A percentile compares a stretch with the other conserved stretches of the same genome.
phyloP scores from a whole-genome alignment of 768 basidiomycete genomes.

The Paxillus ammoniavirescens region DNA sequence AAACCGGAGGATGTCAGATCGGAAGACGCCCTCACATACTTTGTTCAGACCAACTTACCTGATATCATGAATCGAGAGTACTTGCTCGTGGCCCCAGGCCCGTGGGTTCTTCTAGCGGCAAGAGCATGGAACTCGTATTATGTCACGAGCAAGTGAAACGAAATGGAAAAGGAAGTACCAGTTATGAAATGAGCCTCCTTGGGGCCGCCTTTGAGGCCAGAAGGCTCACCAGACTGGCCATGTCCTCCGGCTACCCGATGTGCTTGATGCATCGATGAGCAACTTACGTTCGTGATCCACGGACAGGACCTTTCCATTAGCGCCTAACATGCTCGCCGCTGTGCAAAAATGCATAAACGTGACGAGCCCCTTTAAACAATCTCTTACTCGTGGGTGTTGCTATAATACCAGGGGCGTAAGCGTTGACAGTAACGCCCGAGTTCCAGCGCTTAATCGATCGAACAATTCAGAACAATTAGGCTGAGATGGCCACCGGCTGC shows the following conservation, averaged over 20 bases:
- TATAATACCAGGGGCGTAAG: constrained; percentile 36
- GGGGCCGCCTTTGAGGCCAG: constrained; percentile 31
- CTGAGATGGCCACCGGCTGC: constrained; percentile 22
- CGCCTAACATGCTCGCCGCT: not conserved
- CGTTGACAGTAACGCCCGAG: constrained; percentile 33
- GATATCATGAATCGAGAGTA: too few species aligned
- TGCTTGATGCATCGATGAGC: constrained; percentile 11
- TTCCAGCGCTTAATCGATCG: constrained; percentile 18
- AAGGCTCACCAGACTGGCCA: constrained; percentile 33
- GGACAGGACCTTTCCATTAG: too few species aligned
- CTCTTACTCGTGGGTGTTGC: constrained; percentile 28
- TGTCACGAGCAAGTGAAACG: not conserved
- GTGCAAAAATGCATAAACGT: not conserved
- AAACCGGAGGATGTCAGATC: too few species aligned
- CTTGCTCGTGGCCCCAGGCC: too few species aligned
- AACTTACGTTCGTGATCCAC: not conserved
- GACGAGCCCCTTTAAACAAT: not conserved
- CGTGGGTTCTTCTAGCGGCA: too few species aligned
- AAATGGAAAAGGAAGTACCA: constrained; percentile 14
- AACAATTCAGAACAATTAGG: not conserved
- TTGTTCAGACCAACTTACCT: too few species aligned
- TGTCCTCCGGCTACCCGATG: constrained; percentile 28
- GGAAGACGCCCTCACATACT: too few species aligned
- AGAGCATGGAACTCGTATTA: too few species aligned
- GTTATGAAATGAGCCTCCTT: constrained; percentile 35